Evolutionary conservation across 805 yeast genomes (phyloP).

Genomic region (Middelhovenomyces tepae): DNA sequence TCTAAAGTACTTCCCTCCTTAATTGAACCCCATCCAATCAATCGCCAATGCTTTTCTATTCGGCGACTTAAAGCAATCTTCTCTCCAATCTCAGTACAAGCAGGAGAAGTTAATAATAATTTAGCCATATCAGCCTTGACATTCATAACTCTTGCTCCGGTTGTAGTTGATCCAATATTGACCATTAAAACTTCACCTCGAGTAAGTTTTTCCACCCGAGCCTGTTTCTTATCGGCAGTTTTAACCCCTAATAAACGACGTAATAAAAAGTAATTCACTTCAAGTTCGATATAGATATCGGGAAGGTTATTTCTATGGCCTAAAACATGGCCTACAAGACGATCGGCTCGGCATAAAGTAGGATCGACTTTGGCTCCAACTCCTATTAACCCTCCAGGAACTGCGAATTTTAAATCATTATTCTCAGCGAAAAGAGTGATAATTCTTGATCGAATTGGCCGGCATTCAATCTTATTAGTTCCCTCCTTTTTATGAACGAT

Average conservation of each 20-base stretch:
- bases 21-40: constrained; percentile 99
- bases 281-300: constrained; percentile 92
- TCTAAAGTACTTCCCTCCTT: constrained; percentile 58
- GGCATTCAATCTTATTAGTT: constrained; percentile 79
- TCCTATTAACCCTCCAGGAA: constrained; percentile 99
- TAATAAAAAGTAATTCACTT: constrained; percentile 90
- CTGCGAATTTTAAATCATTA: constrained; percentile 96
- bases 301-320: constrained; percentile 97
- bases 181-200: constrained; percentile 97
- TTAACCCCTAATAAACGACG: constrained; percentile 97
- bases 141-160: constrained; percentile 97
- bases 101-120: constrained; percentile 92
- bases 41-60: constrained; percentile 99
- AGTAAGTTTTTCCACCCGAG: constrained; percentile 91
- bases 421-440: constrained; percentile 95
- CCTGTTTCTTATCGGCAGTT: constrained; percentile 95
- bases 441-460: constrained; percentile 89
- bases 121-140: constrained; percentile 99
- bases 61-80: constrained; percentile 98
- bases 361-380: constrained; percentile 99
- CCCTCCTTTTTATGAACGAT: constrained; percentile 86
- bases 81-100: constrained; percentile 97
- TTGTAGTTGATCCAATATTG: constrained; percentile 97
- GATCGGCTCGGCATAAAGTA: constrained; percentile 97
- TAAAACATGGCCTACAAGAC: constrained; percentile 97